Conservation (phyloP, 139 green algal genomes). For the Bryopsis sp. region DNA sequence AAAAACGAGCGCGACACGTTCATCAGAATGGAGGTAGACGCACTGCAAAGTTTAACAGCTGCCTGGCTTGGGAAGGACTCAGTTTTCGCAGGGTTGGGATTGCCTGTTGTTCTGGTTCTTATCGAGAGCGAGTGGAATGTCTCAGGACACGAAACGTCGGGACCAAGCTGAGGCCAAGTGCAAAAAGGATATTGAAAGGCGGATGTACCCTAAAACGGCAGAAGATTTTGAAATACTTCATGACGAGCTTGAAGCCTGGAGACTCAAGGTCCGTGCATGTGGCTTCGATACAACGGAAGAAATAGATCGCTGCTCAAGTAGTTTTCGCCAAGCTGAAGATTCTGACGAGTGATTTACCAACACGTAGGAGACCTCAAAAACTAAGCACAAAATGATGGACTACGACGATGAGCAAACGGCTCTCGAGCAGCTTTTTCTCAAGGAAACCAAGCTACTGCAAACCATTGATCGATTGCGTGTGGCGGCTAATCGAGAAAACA, state of each 20-base stretch:
- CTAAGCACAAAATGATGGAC: constrained; percentile 48
- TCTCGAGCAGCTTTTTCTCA: constrained; percentile 58
- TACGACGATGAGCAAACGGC: constrained; percentile 54
- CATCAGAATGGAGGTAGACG: too few species aligned
- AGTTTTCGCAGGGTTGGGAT: too few species aligned
- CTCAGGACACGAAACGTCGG: not conserved
- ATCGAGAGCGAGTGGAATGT: not conserved
- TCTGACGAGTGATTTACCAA: too few species aligned
- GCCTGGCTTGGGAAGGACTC: too few species aligned
- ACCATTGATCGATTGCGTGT: constrained; percentile 41
- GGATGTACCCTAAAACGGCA: constrained; percentile 59
- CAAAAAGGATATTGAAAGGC: constrained; percentile 53
- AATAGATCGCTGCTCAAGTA: too few species aligned
- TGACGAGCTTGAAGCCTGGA: constrained; percentile 68
- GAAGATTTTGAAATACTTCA: constrained; percentile 76
- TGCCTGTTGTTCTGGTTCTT: too few species aligned
- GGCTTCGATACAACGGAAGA: too few species aligned
- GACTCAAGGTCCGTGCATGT: constrained; percentile 37
- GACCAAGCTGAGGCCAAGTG: constrained; percentile 37
- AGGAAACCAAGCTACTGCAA: constrained; percentile 77
- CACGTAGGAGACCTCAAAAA: constrained; percentile 55
- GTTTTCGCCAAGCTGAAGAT: too few species aligned
- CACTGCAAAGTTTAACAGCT: too few species aligned
- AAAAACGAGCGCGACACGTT: constrained; percentile 47
- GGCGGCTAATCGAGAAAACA: constrained; percentile 25